Base-by-base conservation (phyloP, 768 basidiomycete species). In the Lentinus brumalis region DNA sequence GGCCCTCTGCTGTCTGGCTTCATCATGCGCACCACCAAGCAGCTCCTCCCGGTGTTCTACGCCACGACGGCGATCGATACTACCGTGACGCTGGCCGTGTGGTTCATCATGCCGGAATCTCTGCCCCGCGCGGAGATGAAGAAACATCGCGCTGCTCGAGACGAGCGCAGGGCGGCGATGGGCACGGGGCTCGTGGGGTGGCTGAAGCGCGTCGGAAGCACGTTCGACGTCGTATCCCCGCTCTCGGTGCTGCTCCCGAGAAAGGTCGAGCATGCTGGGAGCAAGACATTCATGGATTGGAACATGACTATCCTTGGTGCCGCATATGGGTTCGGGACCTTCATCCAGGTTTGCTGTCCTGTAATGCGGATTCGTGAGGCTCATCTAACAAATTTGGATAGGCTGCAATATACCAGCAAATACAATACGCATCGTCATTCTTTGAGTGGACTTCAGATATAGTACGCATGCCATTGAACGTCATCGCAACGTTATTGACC, bases 61-160 rank as follows among this genome's bases (percentile, higher is more conserved):
- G 65, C 85, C 47, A 82, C 88, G 9, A 70, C 78, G 6, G 60
- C 70, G 11, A 62, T 85, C 5, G 86, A 90, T 62, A 26, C 78
- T 26, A 8, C 84, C 46, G 85, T 83, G 63, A 70, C 81, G 1
- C 50, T 80, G 44, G 64, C 85, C 50, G 68, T 84, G 18, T 81
- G 84, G 72, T 73, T 87, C 60, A 18, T 92, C 60, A 68, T 95
- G 49, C 94, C 94, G 0, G 94, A 97, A 72, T 92, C 92, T 0
- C 78, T 94, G 1, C 82, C 88, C 8, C 68, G 72, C 32, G 75
- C 72, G 0, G 76, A 82, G 50, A 85, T 81, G 82, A 71, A 72
- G 59, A 61, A 68, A 26, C 75, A 79, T 3, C 72, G 72, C 50
- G 53, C 56, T 6, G 53, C 41, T 6, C 46, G 32, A 15, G 26